Base-by-base conservation (phyloP, 176 grass and related monocot species). In the Themeda triandra region DNA sequence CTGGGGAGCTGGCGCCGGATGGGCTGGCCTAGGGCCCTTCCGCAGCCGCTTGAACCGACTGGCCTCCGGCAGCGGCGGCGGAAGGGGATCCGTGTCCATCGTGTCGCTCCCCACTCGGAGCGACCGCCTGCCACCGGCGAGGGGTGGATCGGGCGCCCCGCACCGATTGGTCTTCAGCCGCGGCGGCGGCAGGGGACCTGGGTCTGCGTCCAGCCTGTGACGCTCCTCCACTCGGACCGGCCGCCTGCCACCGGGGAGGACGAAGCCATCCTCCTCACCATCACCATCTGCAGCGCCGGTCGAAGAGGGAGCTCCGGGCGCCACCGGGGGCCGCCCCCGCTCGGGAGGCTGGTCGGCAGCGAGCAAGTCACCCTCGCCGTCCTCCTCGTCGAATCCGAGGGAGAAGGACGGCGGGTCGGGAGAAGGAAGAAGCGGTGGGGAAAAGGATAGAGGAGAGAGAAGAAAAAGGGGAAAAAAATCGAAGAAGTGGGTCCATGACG, bases 11-110 rank as follows among this genome's bases (percentile, higher is more conserved):
- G 67, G 68, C 78, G 65, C 59, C 31, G 10, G 63, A 19, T 79
- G 35, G 56, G 33, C 64, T 66, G 42, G 48, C 45, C 64, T 58
- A 19, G 80, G 58, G 60, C 89, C 92, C 80, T 82, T 89, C 53
- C 89, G 85, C 77, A 94, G 53, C 23, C 92, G 83, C 82, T 92
- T 94, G 2, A 94, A 82, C 12, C 81, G 71, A 65, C 6, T 83
- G 6, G 69, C n/a, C 54, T 23, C 54, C 56, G 37, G n/a, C n/a
- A n/a, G 39, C 41, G 51, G 39, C 24, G 80, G 70, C 14, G 79
- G 51, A 64, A 39, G 78, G 11, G 74, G 75, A n/a, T 56, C 80
- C 11, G 42, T 24, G 6, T 15, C 62, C 56, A 32, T 39, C 23
- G 80, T 69, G 77, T 78, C 76, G 45, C 67, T 23, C 2, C 5